Percentiles rank a stretch among this genome's conserved stretches.
phyloP scores from a whole-genome alignment of 306 rosid species.

The Rubus parviflorus region DNA sequence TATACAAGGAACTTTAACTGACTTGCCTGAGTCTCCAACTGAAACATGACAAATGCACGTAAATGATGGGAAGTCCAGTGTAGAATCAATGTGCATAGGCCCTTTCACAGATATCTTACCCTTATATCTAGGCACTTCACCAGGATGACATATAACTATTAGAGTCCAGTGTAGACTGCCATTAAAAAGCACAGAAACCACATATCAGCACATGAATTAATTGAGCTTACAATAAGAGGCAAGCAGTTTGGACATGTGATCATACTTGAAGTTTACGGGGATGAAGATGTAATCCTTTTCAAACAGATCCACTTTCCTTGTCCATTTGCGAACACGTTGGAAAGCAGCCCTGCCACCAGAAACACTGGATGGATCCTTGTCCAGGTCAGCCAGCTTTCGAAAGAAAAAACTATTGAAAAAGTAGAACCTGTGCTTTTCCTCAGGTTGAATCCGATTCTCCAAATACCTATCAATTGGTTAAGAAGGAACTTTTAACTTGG shows the following conservation, averaged over 20 bases:
- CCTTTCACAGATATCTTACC: constrained; percentile 48
- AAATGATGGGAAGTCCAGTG: constrained; percentile 13
- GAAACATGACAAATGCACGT: constrained; percentile 36
- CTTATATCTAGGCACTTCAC: constrained; percentile 63
- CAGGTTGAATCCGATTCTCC: constrained; percentile 68
- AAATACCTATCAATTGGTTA: constrained; percentile 56
- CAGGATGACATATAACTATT: constrained; percentile 88
- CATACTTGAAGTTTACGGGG: constrained; percentile 93
- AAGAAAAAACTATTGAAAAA: constrained; percentile 97
- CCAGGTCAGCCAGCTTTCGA: constrained; percentile 91
- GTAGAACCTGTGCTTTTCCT: constrained; percentile 74
- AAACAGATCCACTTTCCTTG: constrained; percentile 85
- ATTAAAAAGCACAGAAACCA: constrained; percentile 31
- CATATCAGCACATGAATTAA: constrained; percentile 33
- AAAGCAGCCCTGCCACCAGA: constrained; percentile 91
- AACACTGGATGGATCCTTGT: constrained; percentile 91
- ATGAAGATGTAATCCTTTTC: constrained; percentile 89
- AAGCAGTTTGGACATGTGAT: constrained; percentile 12
- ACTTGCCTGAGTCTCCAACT: constrained; percentile 55
- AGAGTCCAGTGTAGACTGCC: constrained; percentile 95
- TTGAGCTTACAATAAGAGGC: constrained; percentile 26
- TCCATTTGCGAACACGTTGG: constrained; percentile 96
- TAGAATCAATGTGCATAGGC: background rate
- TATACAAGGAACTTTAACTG: constrained; percentile 71
- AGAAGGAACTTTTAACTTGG: background rate